Evolutionary conservation across 441 rosid genomes (phyloP).

Genomic region (Corymbia citriodora): DNA sequence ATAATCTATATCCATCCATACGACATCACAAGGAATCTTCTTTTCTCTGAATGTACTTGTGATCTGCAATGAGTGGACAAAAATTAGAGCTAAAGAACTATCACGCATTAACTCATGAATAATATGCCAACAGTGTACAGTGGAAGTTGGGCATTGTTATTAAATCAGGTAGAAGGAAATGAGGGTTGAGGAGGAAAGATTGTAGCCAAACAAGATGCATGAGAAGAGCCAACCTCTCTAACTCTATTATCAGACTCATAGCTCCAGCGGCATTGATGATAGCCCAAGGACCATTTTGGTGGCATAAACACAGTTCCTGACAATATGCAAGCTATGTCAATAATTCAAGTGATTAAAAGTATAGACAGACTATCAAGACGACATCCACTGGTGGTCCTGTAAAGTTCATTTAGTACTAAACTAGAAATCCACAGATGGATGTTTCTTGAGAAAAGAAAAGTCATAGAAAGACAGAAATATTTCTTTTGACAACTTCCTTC

Average conservation of each 20-base stretch:
- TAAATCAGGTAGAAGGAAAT: background rate
- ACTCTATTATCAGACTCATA: slow-evolving; percentile 80
- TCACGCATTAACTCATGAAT: background rate
- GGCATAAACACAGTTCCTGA: slow-evolving; percentile 93
- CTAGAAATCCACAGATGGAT: background rate
- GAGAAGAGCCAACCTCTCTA: slow-evolving; percentile 52
- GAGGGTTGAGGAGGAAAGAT: background rate
- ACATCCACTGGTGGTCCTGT: background rate
- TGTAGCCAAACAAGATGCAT: background rate
- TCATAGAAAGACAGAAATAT: background rate
- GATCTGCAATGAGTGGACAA: slow-evolving; percentile 33
- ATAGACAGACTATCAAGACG: background rate
- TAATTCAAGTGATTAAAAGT: background rate
- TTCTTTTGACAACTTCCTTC: background rate
- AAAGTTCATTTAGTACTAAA: background rate
- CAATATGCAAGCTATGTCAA: background rate
- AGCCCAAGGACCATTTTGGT: slow-evolving; percentile 97
- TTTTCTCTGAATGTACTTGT: slow-evolving; percentile 75
- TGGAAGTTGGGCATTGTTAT: background rate
- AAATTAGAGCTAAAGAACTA: background rate
- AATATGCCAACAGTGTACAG: background rate
- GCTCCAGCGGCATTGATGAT: slow-evolving; percentile 96
- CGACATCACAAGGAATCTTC: slow-evolving; percentile 83
- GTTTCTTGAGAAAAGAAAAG: background rate
- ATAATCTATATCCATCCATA: slow-evolving; percentile 99